These are phyloP conservation scores for Rosa multiflora DNA, from an alignment of 306 rosid genomes.

Conservation along the genomic window DNA sequence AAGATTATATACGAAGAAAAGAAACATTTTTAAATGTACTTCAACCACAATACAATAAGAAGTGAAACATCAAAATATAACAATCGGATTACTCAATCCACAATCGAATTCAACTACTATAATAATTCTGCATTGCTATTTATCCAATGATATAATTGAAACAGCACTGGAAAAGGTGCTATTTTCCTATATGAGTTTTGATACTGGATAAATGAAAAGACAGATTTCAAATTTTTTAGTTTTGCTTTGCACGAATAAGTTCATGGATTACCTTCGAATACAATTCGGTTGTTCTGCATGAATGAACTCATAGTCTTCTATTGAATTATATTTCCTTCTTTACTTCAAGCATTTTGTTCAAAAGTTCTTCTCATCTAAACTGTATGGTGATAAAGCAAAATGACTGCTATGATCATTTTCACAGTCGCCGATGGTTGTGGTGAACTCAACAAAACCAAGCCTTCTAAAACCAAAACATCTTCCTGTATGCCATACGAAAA, in stretches of 20 bases:
- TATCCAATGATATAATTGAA: background rate
- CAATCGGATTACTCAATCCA: background rate
- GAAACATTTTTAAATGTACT: conserved; percentile 10
- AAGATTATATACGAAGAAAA: conserved; percentile 19
- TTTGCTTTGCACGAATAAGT: background rate
- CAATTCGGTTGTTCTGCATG: background rate
- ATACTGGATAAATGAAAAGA: background rate
- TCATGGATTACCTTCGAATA: background rate
- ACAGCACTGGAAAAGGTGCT: background rate
- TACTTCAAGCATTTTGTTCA: background rate
- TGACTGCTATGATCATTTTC: background rate
- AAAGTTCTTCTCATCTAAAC: background rate
- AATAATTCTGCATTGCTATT: background rate
- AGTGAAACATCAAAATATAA: background rate
- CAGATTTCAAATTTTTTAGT: background rate
- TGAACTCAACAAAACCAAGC: background rate
- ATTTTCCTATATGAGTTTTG: background rate
- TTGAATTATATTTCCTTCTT: background rate
- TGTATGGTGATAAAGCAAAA: background rate
- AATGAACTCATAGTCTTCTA: background rate
- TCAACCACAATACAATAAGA: conserved; percentile 4
- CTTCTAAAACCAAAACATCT: background rate
- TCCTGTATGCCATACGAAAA: background rate
- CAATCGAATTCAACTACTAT: background rate
- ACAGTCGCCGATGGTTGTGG: background rate